Evolutionary conservation across 2,329 filamentous ascomycete genomes (phyloP).

Genomic region (Nemania sp.): DNA sequence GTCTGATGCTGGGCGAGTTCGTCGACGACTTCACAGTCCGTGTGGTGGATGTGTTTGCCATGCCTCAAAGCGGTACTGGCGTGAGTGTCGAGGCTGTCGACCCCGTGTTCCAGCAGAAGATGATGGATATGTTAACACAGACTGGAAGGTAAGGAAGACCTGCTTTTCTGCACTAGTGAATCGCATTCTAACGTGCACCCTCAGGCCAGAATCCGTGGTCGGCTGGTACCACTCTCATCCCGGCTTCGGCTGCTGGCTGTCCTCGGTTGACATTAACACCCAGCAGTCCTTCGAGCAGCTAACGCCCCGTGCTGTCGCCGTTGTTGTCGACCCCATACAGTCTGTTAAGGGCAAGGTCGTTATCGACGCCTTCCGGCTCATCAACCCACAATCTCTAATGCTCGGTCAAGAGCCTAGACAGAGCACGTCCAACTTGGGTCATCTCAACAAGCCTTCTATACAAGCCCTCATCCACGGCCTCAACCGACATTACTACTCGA

Average conservation of each 20-base stretch:
- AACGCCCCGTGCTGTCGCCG: constrained; percentile 94
- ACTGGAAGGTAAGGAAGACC: constrained; percentile 83
- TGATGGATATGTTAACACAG: constrained; percentile 99
- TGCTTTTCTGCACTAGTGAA: constrained; percentile 15
- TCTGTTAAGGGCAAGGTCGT: constrained; percentile 99
- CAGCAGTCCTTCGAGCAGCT: constrained; percentile 99
- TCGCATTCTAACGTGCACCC: constrained; percentile 22
- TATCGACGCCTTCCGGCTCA: constrained; percentile 98
- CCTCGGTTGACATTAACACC: constrained; percentile 98
- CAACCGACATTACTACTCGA: constrained; percentile 99
- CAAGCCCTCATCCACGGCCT: constrained; percentile 98
- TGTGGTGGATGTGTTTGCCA: constrained; percentile 98
- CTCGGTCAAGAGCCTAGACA: constrained; percentile 97
- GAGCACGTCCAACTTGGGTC: constrained; percentile 96
- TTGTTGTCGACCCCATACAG: constrained; percentile 98
- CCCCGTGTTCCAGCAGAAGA: constrained; percentile 98
- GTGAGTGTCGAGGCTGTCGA: constrained; percentile 99
- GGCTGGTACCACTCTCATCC: constrained; percentile 99
- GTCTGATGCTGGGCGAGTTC: constrained; percentile 97
- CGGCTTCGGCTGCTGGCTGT: constrained; percentile 99
- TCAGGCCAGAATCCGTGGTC: constrained; percentile 92
- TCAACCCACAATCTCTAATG: constrained; percentile 97
- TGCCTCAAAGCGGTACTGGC: constrained; percentile 98
- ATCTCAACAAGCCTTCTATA: constrained; percentile 99
- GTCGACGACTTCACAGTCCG: constrained; percentile 99